Evolutionary conservation across 257 asterid genomes (phyloP), one percentile per base, ranked within the genome.

Genomic region (Gardenia jasminoides): DNA sequence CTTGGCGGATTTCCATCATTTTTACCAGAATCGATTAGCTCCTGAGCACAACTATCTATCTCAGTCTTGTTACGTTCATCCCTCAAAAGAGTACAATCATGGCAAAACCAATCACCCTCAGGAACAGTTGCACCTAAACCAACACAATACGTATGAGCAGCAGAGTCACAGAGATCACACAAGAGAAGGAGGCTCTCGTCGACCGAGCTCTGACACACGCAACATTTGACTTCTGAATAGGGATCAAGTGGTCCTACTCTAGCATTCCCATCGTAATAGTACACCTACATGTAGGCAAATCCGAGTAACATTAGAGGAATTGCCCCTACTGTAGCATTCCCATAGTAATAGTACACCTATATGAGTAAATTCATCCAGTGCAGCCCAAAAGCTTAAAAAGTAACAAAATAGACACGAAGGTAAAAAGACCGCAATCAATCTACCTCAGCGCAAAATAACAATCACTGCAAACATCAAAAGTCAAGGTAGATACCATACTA

Each of bases 61-160:
- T 87, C 94, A 76, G 74, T 81, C 70, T 86, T 79, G 76, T 61
- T 67, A 59, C 85, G 91, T 81, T 92, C 97, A 68, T 83, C 88
- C 86, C 78, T 90, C 77, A 92, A 62, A 81, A 92, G 84, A 16
- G 88, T 73, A 74, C 97, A 92, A 74, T 92, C 97, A 54, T 73
- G 85, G 84, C 97, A 92, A 88, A 87, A 92, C 97, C 97, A 92
- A 80, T 92, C 97, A 71, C 92, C 96, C 74, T 90, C 97, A 1
- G 97, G 97, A 85, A 90, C 88, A 62, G 89, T 85, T 30, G 74
- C 80, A 72, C 93, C 94, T 19, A 90, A 91, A 78, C 94, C 94
- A 85, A 87, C 89, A 59, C 96, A 92, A 72, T 88, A 87, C 50
- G 94, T 90, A 86, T 90, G 97, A 82, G 89, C 79, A 70, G 91